Conservation (phyloP, 2,329 filamentous ascomycete species). For the Cordyceps pruinosa region DNA sequence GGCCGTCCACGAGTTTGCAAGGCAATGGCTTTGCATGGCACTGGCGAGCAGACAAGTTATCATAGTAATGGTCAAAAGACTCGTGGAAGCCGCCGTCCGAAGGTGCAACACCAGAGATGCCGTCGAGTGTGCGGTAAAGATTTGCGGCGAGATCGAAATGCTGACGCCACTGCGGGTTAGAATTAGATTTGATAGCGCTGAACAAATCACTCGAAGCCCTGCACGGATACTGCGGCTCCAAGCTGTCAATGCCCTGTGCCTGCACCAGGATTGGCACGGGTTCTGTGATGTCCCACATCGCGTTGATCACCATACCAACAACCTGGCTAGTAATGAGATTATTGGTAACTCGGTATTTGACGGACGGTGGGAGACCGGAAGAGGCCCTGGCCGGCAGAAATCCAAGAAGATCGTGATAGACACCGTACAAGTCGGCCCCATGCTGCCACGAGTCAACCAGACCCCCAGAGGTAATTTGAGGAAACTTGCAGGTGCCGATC, state of each 20-base stretch:
- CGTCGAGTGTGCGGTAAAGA: constrained; percentile 56
- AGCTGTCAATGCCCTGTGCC: constrained; percentile 56
- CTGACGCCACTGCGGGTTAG: constrained; percentile 48
- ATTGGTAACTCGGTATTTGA: constrained; percentile 68
- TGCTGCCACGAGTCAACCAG: constrained; percentile 70
- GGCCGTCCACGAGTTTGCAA: constrained; percentile 47
- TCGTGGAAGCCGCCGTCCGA: constrained; percentile 57
- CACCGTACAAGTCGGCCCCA: constrained; percentile 67
- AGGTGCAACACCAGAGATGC: constrained; percentile 57
- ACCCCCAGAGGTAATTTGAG: constrained; percentile 67
- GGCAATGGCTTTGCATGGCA: constrained; percentile 69
- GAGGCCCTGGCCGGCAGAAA: constrained; percentile 53
- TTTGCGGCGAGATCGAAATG: constrained; percentile 52
- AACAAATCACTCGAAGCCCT: constrained; percentile 39
- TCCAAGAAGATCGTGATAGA: constrained; percentile 62
- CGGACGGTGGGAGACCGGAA: constrained; percentile 34
- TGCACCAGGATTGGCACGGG: constrained; percentile 43
- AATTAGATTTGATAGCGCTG: constrained; percentile 35
- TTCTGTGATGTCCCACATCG: constrained; percentile 51
- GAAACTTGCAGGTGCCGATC: constrained; percentile 70
- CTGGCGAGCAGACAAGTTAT: constrained; percentile 72
- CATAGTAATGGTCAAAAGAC: constrained; percentile 76
- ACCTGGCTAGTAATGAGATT: constrained; percentile 80
- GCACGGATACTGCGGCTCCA: constrained; percentile 70
- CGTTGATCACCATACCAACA: constrained; percentile 64